These are phyloP conservation scores for Strobilomyces echinocephalus DNA, from an alignment of 768 basidiomycete species.

Conservation along the genomic window DNA sequence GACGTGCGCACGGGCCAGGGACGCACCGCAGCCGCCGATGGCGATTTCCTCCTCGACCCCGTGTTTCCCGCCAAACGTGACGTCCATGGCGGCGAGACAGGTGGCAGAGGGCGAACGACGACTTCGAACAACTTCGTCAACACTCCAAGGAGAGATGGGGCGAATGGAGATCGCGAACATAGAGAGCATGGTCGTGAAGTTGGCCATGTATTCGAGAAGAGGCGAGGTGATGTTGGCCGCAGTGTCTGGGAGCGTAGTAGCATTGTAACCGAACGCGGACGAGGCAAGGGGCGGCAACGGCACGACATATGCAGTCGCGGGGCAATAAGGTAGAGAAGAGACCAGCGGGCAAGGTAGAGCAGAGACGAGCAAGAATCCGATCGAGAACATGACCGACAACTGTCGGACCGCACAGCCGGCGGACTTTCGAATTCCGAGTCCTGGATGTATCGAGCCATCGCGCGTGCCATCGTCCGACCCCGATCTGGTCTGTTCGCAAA, in stretches of 20 bases:
- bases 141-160: no score
- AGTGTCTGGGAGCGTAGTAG: constrained; percentile 45
- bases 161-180: constrained; percentile 73
- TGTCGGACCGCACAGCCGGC: no score
- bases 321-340: constrained; percentile 71
- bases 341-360: constrained; percentile 68
- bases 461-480: neutral
- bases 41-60: constrained; percentile 76
- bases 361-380: no score
- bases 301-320: constrained; percentile 61
- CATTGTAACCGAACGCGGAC: constrained; percentile 42
- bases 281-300: constrained; percentile 54
- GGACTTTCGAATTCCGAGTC: no score
- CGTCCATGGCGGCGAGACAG: constrained; percentile 25
- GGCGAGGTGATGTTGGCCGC: constrained; percentile 45
- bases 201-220: constrained; percentile 56
- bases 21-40: constrained; percentile 70
- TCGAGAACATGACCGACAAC: no score
- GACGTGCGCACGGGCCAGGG: constrained; percentile 43
- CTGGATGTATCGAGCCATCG: constrained; percentile 14
- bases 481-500: neutral
- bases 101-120: constrained; percentile 14
- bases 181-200: constrained; percentile 69
- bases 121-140: no score
- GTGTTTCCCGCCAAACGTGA: constrained; percentile 71